These are phyloP conservation scores for Phytophthora sp. DNA, from an alignment of 352 stramenopile genomes.

Conservation along the genomic window DNA sequence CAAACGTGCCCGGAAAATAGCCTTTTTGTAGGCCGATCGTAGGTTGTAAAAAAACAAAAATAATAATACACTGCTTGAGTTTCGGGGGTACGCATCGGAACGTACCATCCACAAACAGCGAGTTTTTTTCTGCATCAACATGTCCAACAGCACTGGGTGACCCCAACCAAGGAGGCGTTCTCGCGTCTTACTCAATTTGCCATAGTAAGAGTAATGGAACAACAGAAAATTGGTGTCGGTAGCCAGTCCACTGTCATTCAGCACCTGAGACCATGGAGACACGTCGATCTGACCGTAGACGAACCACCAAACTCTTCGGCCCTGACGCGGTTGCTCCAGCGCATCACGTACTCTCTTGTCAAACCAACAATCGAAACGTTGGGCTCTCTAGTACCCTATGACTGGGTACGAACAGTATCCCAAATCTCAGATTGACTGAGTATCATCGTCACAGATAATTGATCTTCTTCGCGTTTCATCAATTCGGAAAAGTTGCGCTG, in stretches of 20 bases:
- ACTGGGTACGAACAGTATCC: not conserved
- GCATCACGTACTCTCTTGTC: too few species aligned
- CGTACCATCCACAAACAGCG: not conserved
- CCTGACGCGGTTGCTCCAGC: too few species aligned
- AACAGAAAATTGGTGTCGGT: not conserved
- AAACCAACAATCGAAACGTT: too few species aligned
- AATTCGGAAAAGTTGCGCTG: too few species aligned
- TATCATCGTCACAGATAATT: not conserved
- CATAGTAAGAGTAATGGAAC: not conserved
- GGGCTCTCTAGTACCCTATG: not conserved
- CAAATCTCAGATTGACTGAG: not conserved
- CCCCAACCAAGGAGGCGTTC: not conserved
- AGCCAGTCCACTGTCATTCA: not conserved
- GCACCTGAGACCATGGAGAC: not conserved
- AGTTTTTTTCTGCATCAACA: not conserved
- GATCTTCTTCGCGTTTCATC: not conserved
- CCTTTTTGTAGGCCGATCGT: not conserved
- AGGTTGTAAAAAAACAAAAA: not conserved
- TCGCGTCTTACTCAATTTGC: not conserved
- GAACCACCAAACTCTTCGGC: not conserved
- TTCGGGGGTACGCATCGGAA: not conserved
- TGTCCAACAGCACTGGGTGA: not conserved
- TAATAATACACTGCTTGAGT: not conserved
- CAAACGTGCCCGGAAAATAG: not conserved
- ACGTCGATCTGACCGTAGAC: not conserved